Evolutionary conservation across 2,329 filamentous ascomycete species (phyloP), one percentile per base, ranked within the genome.

Genomic region (Botryotinia convoluta): DNA sequence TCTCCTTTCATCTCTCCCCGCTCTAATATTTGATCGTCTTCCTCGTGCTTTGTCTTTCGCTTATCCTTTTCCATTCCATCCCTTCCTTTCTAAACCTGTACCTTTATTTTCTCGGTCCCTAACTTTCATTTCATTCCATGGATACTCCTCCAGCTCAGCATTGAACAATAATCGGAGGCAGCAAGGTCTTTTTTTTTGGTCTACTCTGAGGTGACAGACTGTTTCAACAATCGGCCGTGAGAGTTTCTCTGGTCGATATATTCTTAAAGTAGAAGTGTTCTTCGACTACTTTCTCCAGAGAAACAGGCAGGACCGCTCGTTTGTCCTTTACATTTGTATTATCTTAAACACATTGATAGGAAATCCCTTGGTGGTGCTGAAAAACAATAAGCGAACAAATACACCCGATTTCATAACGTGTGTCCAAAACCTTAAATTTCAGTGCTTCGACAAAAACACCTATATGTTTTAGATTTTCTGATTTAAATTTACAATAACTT

Each of bases 141-240:
- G 14, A 54, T 54, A 54, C 5, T 2, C n/a, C 14, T 57, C 4
- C 14, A 29, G 4, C 14, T 0, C 51, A 57, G 3, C 6, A 29
- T 57, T 4, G 18, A 9, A 29, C 1, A 57, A 29, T 9, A 7
- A 7, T 4, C 22, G 7, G 3, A 29, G 51, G 51, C 51, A 57
- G 51, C 16, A 57, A 57, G 14, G n/a, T 18, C 16, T 57, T 29
- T 7, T 1, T 1, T 18, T 57, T 54, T 9, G n/a, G 51, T 32
- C n/a, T 29, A 8, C 0, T 18, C 6, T 8, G 14, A 29, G n/a
- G 26, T 16, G 3, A 54, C n/a, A 6, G 14, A 18, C 6, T 1
- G 16, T 16, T 29, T 57, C 1, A 29, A 57, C 14, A 57, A 18
- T 29, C 5, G n/a, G 12, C n/a, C n/a, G 1, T 18, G n/a, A 18